Evolutionary conservation across 768 basidiomycete genomes (phyloP), one percentile per base, ranked within the genome.

Genomic region (Epithele typhae): DNA sequence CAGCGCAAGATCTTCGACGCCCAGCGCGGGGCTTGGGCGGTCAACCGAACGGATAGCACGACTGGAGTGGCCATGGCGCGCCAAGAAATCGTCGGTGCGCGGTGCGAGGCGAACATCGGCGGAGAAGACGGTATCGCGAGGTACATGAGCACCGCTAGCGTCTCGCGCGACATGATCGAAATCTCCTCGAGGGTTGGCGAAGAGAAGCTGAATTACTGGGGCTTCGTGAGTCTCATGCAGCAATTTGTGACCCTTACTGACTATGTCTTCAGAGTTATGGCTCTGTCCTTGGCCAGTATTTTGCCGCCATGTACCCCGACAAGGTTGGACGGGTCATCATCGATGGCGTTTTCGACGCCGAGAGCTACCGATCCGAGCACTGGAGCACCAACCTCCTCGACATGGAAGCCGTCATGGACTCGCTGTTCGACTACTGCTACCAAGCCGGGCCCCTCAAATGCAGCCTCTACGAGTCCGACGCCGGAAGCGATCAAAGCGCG

Each of bases 301-400:
- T 58, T 45, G 47, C 64, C 1, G 53, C 65, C 1, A 64, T 65
- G 55, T 66, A 60, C 49, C 65, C 65, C 10, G 58, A 65, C 49
- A 57, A 66, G 42, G 57, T 66, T 5, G 65, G 53, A 18, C 55
- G 62, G 3, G 25, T 66, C 2, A 51, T 65, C 30, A 56, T 66
- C 22, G 65, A 66, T 43, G 65, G 65, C 32, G 61, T 64, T 4
- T 56, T 46, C n/a, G 61, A 64, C 48, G 41, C 50, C 3, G 37
- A 59, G 22, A 56, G 58, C 53, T 59, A 59, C 49, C 45, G 48
- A 15, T 40, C 33, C 24, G 34, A 40, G 15, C 34, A 41, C 5
- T 62, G 60, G 59, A 54, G 45, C 37, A 46, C 54, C 12, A 60
- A 58, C 45, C 51, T 64, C 1, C 15, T 51, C 25, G 59, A 62